phyloP scores from a whole-genome alignment of 2,329 filamentous ascomycete genomes.

The Paraphaeosphaeria minitans region DNA sequence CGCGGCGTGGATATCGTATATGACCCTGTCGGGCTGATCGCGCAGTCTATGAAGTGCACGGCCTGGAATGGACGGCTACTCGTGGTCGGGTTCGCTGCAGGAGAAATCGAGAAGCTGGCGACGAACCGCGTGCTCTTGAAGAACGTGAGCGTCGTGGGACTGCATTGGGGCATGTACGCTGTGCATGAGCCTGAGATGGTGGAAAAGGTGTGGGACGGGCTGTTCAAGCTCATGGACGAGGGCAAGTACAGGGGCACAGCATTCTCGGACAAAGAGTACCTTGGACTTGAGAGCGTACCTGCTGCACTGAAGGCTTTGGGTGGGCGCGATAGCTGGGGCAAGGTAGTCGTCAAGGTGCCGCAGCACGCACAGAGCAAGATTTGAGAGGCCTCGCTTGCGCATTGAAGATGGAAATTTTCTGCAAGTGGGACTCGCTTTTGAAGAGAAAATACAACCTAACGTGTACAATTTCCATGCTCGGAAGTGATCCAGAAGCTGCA shows the following conservation, averaged over 20 bases:
- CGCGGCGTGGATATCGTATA: slow-evolving; percentile 89
- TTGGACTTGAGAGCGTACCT: slow-evolving; percentile 79
- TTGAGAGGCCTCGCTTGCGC: not conserved
- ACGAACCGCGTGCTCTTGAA: slow-evolving; percentile 92
- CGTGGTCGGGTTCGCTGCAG: slow-evolving; percentile 87
- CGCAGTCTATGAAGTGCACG: slow-evolving; percentile 85
- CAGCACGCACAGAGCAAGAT: slow-evolving; percentile 56
- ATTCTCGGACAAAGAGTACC: slow-evolving; percentile 80
- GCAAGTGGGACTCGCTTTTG: not conserved
- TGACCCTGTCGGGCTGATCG: slow-evolving; percentile 90
- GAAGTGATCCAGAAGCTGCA: not conserved
- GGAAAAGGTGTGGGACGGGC: slow-evolving; percentile 76
- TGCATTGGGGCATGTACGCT: slow-evolving; percentile 90
- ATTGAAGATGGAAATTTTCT: not conserved
- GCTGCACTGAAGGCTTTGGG: slow-evolving; percentile 78
- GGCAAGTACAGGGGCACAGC: slow-evolving; percentile 83
- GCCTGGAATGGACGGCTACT: slow-evolving; percentile 91
- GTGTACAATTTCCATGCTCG: not conserved
- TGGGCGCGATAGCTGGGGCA: slow-evolving; percentile 87
- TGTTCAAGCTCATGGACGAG: slow-evolving; percentile 75
- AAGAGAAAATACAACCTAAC: not conserved
- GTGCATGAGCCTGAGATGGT: slow-evolving; percentile 73
- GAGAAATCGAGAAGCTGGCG: slow-evolving; percentile 86
- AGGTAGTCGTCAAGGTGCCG: slow-evolving; percentile 87
- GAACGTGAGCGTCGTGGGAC: slow-evolving; percentile 86